Base-by-base conservation (phyloP, 495 filamentous ascomycete genomes). In the Aspergillus carlsbadensis region DNA sequence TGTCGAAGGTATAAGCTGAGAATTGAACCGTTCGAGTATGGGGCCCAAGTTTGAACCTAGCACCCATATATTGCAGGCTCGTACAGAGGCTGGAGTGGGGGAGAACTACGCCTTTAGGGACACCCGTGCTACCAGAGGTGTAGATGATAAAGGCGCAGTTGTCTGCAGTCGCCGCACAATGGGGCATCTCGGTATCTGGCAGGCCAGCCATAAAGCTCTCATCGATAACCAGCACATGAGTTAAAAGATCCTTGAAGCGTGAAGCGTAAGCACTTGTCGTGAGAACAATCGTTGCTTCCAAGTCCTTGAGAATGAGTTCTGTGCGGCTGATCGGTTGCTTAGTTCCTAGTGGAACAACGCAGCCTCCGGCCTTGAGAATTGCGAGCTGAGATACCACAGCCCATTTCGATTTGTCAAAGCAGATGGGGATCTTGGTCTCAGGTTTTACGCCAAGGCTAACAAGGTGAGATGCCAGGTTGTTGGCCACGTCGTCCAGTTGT, bases 321-420 rank as follows among this genome's bases (percentile, higher is more conserved):
- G 81, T 64, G 13, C 82, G 44, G 2, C 15, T 24, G 7, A 24
- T 39, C 1, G 84, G 82, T 29, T 80, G 68, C 0, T 62, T 62
- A 3, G 76, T 71, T 54, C 84, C 81, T 5, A 86, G 60, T 0
- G 70, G 70, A 6, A 84, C 71, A 62, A 78, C 78, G 0, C 73
- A 77, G 13, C 72, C 77, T 5, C 68, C 68, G 14, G 64, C 47
- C 48, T 65, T 66, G 37, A 69, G 49, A 17, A 70, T 56, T 10
- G 58, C 66, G 8, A 70, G 52, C 34, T 65, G 53, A 10, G 64
- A 60, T 18, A 70, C 49, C 11, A 61, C 54, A 10, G 54, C 48
- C 64, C 64, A 69, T 14, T 42, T 51, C 0, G 66, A 71, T 35
- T 67, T 69, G 10, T 59, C 52, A 24, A 71, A 67, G 29, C 63